Base-by-base conservation (phyloP, 306 rosid species). In the Sicyos edulis region DNA sequence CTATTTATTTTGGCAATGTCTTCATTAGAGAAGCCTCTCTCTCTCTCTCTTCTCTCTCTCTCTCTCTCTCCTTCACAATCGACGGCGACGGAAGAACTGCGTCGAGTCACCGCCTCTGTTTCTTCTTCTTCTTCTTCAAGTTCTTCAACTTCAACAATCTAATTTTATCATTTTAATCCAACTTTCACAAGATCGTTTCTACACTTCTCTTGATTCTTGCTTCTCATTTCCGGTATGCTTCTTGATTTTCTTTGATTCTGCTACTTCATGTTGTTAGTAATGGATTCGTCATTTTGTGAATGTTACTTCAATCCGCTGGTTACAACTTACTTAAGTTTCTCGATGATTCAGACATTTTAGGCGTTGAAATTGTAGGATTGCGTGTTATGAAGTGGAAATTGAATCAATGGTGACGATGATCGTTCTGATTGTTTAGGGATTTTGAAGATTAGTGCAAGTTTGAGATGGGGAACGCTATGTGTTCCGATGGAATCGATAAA, bases 401-500 rank as follows among this genome's bases (percentile, higher is more conserved):
- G 29, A 26, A 26, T 26, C 72, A 12, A 47, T 47, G 72, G 47
- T 67, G 55, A 47, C 47, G 20, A 21, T 11, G 1, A n/a, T 26
- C n/a, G 2, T 32, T 12, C 68, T 34, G 22, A 64, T 67, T 47
- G 20, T 67, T 14, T 22, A 67, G 72, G 72, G 53, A 24, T 11
- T 67, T 67, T 13, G 40, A 40, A 67, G 10, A 67, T 2, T 13
- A 47, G 21, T 47, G 22, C 9, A 21, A 14, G 55, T 67, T 67
- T 67, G 72, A 52, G 74, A 70, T 70, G 74, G 60, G 60, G 61
- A 70, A 70, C 47, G 52, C 45, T n/a, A 52, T 70, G 0, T 50
- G 74, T 22, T 53, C 24, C 21, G 47, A 45, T 21, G 72, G 72
- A 26, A 70, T 78, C 71, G 59, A 45, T 32, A 83, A 71, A 79